Evolutionary conservation across 2,329 filamentous ascomycete species (phyloP), one percentile per base, ranked within the genome.

Genomic region (Chaetomiaceae sp.): DNA sequence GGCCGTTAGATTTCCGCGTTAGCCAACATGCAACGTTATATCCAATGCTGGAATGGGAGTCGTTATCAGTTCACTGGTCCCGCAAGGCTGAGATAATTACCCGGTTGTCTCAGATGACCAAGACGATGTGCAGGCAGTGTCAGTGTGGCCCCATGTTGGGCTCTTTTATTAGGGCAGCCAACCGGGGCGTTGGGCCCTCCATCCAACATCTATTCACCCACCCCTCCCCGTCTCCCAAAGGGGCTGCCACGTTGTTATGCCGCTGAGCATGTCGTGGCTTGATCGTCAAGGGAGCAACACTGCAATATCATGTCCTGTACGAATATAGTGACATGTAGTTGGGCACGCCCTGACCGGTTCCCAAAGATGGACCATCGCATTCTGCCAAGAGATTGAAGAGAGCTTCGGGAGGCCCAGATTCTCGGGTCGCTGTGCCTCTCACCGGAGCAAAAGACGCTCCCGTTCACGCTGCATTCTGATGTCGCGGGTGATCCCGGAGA

Each of bases 341-440:
- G 34, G 39, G 23, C 39, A 19, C 46, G 17, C n/a, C 19, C 30
- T 27, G 30, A 30, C 20, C n/a, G 25, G 17, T 21, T 31, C 14
- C 23, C 10, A 3, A 31, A 40, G 33, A 44, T 44, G 23, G 43
- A 41, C 42, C 31, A 14, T 27, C 33, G 44, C 44, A n/a, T n/a
- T n/a, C n/a, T n/a, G n/a, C n/a, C n/a, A n/a, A n/a, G n/a, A n/a
- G n/a, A n/a, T n/a, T n/a, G n/a, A n/a, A n/a, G n/a, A n/a, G n/a
- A n/a, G n/a, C n/a, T n/a, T n/a, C n/a, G n/a, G n/a, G n/a, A n/a
- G 34, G 44, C 45, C 38, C 45, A 34, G 45, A 48, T 35, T 37
- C 45, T 17, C 21, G 45, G 45, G 20, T 23, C 14, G 12, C 14
- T 7, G 35, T 39, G 12, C 23, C 25, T n/a, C 23, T 33, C 35